A percentile compares a stretch with the other conserved stretches of the same genome.
These are phyloP conservation scores for Wallacemonas rigidus DNA, from an alignment of 208 protist genomes.

Conservation along the genomic window DNA sequence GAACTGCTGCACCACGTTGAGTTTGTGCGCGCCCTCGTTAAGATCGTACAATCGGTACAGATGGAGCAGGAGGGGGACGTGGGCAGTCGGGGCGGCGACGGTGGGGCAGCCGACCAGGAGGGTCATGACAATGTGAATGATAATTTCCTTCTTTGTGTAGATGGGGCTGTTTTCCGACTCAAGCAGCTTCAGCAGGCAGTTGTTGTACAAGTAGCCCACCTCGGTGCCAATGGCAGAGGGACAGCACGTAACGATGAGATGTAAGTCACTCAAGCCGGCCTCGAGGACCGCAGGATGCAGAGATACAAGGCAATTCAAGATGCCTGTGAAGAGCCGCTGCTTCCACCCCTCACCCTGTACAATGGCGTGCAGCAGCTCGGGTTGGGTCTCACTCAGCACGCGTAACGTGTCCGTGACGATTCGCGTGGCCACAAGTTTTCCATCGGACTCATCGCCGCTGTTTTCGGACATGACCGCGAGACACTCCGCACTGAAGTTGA, in stretches of 20 bases:
- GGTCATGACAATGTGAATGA: constrained; percentile 79
- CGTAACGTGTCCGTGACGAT: constrained; percentile 64
- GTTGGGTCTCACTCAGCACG: constrained; percentile 28
- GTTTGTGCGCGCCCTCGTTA: constrained; percentile 70
- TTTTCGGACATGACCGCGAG: constrained; percentile 57
- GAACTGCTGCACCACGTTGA: constrained; percentile 84
- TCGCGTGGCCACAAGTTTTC: constrained; percentile 63
- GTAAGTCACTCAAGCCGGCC: constrained; percentile 86
- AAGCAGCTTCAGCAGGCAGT: constrained; percentile 90
- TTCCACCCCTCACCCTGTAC: constrained; percentile 43
- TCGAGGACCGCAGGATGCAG: constrained; percentile 83
- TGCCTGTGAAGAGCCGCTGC: constrained; percentile 77
- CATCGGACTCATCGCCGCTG: constrained; percentile 74
- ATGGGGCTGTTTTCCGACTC: constrained; percentile 88
- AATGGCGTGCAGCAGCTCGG: constrained; percentile 43
- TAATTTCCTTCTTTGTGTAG: constrained; percentile 86
- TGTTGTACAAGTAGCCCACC: constrained; percentile 92
- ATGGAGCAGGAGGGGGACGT: constrained; percentile 60
- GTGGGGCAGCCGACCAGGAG: constrained; percentile 38
- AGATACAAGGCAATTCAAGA: constrained; percentile 91
- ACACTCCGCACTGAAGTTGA: constrained; percentile 72
- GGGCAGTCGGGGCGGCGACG: constrained; percentile 10
- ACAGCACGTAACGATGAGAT: constrained; percentile 71
- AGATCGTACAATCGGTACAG: constrained; percentile 83
- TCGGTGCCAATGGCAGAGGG: constrained; percentile 59